Base-by-base conservation (phyloP, 225 moss, liverwort and hornwort species). In the Thuidium tamariscinum region DNA sequence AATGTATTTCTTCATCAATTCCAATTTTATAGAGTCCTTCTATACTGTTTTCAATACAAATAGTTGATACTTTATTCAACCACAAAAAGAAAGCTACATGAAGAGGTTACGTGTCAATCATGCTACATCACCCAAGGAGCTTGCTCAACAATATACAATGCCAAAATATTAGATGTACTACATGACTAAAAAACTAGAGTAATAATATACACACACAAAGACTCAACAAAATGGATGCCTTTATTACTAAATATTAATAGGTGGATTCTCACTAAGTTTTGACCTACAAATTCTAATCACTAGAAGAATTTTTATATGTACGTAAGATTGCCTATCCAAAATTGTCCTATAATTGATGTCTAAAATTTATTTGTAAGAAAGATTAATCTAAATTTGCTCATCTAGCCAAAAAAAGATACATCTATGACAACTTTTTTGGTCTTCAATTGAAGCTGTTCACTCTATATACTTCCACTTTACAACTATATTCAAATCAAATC, bases 221-320 rank as follows among this genome's bases (percentile, higher is more conserved):
- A n/a, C 13, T 2, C 6, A 44, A 44, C 44, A 6, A 44, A 44
- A 44, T 44, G 44, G 7, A 44, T 44, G 44, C 9, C 44, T 6
- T 44, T 9, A 44, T 44, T 44, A 44, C 9, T 44, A 44, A 44
- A 44, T 44, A n/a, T n/a, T n/a, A 44, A 15, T 10, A n/a, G 2
- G 2, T n/a, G 2, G 4, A 0, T 14, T 36, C 5, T 0, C 15
- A n/a, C 4, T 52, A 0, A 6, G 2, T 54, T n/a, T 23, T 23
- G 25, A 6, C 23, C 15, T 2, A 34, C 2, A 52, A 23, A 23
- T 16, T 52, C 14, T 0, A n/a, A 0, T 5, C 1, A 52, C 2
- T n/a, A 1, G 2, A 54, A 22, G 9, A 22, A 10, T 54, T 52
- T n/a, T 2, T n/a, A 15, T 22, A 5, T 10, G 0, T 0, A 20